Evolutionary conservation across 129 eudicot genomes (phyloP), one percentile per base, ranked within the genome.

Genomic region (Helianthus annuus): DNA sequence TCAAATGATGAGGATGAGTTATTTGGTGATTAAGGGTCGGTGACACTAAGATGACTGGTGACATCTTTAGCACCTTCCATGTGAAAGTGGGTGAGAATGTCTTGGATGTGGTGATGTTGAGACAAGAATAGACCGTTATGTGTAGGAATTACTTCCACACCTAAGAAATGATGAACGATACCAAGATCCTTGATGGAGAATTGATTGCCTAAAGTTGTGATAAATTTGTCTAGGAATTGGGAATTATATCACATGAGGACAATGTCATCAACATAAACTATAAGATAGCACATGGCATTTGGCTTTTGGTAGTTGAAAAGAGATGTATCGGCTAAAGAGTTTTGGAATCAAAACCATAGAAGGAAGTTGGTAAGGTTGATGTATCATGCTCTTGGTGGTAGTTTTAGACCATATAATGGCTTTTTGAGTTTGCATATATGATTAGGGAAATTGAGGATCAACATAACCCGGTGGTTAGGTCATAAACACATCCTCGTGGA

Each of bases 121-220:
- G 46, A 42, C 7, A 55, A 6, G 10, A 55, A 55, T 8, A 55
- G 29, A 16, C 61, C 10, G 9, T 12, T 55, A 0, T 9, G 32
- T 15, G 10, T 55, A 16, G 29, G 32, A 19, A 55, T 15, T 4
- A 55, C 8, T 27, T 27, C 32, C 32, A 27, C 32, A 27, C 32
- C 32, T 27, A 27, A 27, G 32, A 27, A 27, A 27, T 55, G 27
- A 16, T 15, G 9, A 4, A 55, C 11, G 3, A 6, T 55, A 12
- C 32, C 61, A 15, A 55, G 32, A 55, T 55, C 61, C 61, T 55
- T 55, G 36, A 55, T 19, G 61, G 61, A 55, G 32, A 55, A 55
- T 19, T 55, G 16, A 3, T 16, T 4, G 11, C 61, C 4, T 55
- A 55, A 55, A 29, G 61, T 12, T 1, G 6, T 6, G 4, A 55